Evolutionary conservation across 2,329 filamentous ascomycete species (phyloP).

Genomic region (Ophiocordyceps camponoti-floridani): DNA sequence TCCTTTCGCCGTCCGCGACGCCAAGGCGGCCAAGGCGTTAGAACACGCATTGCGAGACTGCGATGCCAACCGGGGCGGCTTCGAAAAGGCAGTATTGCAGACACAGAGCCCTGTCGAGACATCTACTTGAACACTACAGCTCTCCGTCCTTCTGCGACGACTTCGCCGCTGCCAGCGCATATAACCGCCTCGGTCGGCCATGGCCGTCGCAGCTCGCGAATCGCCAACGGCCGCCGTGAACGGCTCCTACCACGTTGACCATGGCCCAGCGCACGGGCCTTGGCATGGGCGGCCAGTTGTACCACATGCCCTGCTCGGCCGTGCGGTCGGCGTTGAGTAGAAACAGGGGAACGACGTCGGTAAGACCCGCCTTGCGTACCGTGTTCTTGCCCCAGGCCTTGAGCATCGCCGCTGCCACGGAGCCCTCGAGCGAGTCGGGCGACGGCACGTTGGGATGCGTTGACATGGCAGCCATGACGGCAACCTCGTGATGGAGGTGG

Average conservation of each 20-base stretch:
- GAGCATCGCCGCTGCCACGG: slow-evolving; percentile 29
- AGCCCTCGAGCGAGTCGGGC: slow-evolving; percentile 23
- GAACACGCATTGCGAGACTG: slow-evolving; percentile 9
- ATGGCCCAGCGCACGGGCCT: slow-evolving; percentile 39
- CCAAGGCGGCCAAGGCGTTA: slow-evolving; percentile 29
- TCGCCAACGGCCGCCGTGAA: slow-evolving; percentile 41
- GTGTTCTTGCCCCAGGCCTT: slow-evolving; percentile 45
- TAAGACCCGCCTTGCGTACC: slow-evolving; percentile 39
- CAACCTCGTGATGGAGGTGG: slow-evolving; percentile 38
- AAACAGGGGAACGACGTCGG: slow-evolving; percentile 47
- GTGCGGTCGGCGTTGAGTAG: slow-evolving; percentile 42
- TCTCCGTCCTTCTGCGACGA: background rate
- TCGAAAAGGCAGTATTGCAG: background rate
- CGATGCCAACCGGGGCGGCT: slow-evolving; percentile 3
- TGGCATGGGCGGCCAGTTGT: slow-evolving; percentile 47
- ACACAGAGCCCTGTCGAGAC: background rate
- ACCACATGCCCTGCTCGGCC: slow-evolving; percentile 40
- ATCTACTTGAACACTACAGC: slow-evolving; percentile 1
- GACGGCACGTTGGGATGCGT: slow-evolving; percentile 31
- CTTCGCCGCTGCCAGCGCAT: slow-evolving; percentile 19
- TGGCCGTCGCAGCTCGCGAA: slow-evolving; percentile 42
- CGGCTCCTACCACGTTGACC: slow-evolving; percentile 37
- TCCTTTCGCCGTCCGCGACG: slow-evolving; percentile 36
- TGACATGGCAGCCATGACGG: slow-evolving; percentile 29
- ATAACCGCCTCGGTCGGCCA: slow-evolving; percentile 34